Evolutionary conservation across 2,329 filamentous ascomycete genomes (phyloP).

Genomic region (Neonectria hederae): DNA sequence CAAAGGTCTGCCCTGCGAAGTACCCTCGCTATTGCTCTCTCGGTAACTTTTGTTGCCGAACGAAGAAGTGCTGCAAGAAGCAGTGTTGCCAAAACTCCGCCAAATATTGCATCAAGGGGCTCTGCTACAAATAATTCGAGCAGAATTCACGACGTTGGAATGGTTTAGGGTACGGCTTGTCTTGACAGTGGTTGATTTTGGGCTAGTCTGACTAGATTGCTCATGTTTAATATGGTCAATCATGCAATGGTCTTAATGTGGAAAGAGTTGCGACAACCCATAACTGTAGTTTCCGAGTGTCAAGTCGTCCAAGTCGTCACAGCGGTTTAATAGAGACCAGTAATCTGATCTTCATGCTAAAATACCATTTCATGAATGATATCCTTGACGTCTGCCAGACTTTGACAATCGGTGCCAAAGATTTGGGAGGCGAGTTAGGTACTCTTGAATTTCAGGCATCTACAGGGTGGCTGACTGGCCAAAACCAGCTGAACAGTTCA

Average conservation of each 20-base stretch:
- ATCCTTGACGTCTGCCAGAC: too few species aligned
- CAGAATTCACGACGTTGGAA: background rate
- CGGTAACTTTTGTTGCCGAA: background rate
- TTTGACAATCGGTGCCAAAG: background rate
- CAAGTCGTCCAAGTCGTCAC: too few species aligned
- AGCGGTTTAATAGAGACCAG: too few species aligned
- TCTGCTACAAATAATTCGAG: background rate
- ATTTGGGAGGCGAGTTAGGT: too few species aligned
- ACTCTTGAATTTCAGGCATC: too few species aligned
- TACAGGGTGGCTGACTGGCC: background rate
- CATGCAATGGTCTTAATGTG: background rate
- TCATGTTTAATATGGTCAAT: background rate
- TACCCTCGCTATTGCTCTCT: background rate
- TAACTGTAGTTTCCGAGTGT: too few species aligned
- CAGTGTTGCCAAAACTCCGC: background rate
- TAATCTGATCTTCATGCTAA: too few species aligned
- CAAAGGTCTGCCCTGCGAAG: background rate
- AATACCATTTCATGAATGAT: too few species aligned
- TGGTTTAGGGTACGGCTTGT: too few species aligned
- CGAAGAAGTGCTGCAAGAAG: background rate
- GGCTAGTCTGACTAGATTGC: too few species aligned
- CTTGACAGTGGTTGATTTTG: too few species aligned
- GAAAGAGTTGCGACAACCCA: background rate
- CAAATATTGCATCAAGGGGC: background rate
- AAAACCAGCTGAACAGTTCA: background rate